These are phyloP conservation scores for Aureobasidium leucospermi DNA, from an alignment of 2,329 filamentous ascomycete species.

Conservation along the genomic window DNA sequence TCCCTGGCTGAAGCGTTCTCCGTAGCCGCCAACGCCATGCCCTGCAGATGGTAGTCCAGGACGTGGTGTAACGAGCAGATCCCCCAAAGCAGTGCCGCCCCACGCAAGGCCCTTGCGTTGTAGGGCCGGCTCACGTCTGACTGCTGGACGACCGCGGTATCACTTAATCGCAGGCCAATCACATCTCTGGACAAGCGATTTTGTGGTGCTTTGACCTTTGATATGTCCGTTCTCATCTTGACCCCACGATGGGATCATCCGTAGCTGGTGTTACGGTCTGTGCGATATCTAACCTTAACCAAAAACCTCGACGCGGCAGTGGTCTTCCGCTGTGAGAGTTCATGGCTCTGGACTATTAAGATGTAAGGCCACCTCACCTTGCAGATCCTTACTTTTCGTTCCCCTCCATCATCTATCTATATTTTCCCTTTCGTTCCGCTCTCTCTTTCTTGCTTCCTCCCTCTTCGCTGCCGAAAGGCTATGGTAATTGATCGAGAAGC, in stretches of 20 bases:
- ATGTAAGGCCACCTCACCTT: constrained; percentile 1
- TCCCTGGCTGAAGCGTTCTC: background rate
- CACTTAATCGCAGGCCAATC: constrained; percentile 1
- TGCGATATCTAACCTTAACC: constrained; percentile 8
- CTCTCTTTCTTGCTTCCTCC: background rate
- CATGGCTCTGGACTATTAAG: background rate
- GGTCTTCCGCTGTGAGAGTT: background rate
- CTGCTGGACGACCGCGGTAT: background rate
- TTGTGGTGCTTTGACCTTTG: constrained; percentile 3
- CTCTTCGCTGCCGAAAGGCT: background rate
- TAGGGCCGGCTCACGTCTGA: background rate
- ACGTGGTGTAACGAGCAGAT: constrained; percentile 6
- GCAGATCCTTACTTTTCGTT: background rate
- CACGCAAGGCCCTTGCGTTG: constrained; percentile 2
- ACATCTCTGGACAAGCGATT: background rate
- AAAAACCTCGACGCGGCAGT: background rate
- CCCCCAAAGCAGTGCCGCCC: background rate
- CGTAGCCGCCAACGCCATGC: background rate
- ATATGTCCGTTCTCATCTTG: constrained; percentile 1
- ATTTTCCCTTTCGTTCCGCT: background rate
- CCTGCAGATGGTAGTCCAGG: background rate
- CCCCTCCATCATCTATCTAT: background rate
- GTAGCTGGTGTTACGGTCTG: background rate
- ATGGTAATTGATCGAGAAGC: background rate
- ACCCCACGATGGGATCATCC: background rate